These are phyloP conservation scores for Colletotrichum lindemuthianum DNA, from an alignment of 2,329 filamentous ascomycete species.

Conservation along the genomic window DNA sequence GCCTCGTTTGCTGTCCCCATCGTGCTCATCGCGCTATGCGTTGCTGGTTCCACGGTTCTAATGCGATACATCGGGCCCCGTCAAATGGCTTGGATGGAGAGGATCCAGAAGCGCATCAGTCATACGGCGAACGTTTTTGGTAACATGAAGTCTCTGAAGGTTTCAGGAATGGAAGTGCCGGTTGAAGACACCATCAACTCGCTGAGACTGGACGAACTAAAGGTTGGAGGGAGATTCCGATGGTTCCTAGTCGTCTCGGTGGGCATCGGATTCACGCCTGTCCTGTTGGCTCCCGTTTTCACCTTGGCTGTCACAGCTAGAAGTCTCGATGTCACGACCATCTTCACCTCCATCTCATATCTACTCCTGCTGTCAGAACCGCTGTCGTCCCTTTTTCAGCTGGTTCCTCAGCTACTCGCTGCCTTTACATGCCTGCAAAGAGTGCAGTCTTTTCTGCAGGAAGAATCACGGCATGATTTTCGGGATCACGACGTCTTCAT, in stretches of 20 bases:
- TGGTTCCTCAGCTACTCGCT: conserved; percentile 43
- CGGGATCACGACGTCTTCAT: background rate
- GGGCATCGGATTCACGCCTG: conserved; percentile 46
- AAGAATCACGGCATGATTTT: conserved; percentile 39
- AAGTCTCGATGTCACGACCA: conserved; percentile 40
- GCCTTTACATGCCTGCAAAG: conserved; percentile 45
- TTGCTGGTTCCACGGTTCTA: conserved; percentile 3
- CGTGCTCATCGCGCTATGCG: conserved; percentile 49
- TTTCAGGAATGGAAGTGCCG: conserved; percentile 46
- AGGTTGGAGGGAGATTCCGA: conserved; percentile 42
- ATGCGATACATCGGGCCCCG: conserved; percentile 44
- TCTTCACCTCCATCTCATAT: conserved; percentile 48
- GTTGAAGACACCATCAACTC: conserved; percentile 45
- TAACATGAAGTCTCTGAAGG: conserved; percentile 51
- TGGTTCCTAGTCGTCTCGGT: conserved; percentile 37
- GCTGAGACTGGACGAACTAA: conserved; percentile 47
- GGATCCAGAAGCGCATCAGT: conserved; percentile 36
- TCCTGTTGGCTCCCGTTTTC: conserved; percentile 46
- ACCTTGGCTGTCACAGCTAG: conserved; percentile 44
- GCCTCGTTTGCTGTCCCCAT: conserved; percentile 59
- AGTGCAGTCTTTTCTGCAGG: conserved; percentile 50
- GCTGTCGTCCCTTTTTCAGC: conserved; percentile 44
- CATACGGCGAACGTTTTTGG: conserved; percentile 43
- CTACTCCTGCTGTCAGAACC: conserved; percentile 47
- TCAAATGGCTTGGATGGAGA: conserved; percentile 41